Percentiles rank a stretch among this genome's conserved stretches.
Evolutionary conservation across 345 rosid genomes (phyloP).

Genomic region (Brassica nigra): DNA sequence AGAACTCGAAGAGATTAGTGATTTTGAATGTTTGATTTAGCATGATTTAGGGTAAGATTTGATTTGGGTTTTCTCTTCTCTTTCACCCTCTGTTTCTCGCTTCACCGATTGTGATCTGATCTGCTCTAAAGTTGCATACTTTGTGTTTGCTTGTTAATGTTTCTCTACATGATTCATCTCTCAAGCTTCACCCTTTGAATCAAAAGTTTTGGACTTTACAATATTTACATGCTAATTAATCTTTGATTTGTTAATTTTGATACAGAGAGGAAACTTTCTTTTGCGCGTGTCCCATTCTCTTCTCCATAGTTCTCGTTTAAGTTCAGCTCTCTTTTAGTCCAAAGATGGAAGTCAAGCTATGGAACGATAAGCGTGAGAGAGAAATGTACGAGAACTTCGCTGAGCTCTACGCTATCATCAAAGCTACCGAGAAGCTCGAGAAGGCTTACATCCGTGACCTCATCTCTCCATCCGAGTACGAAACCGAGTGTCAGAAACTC

Average conservation of each 20-base stretch:
- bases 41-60: slow-evolving; percentile 41
- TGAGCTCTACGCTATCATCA: slow-evolving; percentile 91
- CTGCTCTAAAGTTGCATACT: neutral
- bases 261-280: slow-evolving; percentile 49
- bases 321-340: neutral
- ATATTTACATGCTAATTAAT: neutral
- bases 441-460: slow-evolving; percentile 88
- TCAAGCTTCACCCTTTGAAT: slow-evolving; percentile 12
- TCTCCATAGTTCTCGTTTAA: slow-evolving; percentile 58
- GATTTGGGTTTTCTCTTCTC: slow-evolving; percentile 7
- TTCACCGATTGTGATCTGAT: slow-evolving; percentile 3
- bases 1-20: neutral
- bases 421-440: slow-evolving; percentile 96
- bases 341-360: slow-evolving; percentile 91
- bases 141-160: neutral
- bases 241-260: no score
- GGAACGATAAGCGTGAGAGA: slow-evolving; percentile 96
- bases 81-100: neutral
- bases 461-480: slow-evolving; percentile 72
- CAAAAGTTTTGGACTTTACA: neutral
- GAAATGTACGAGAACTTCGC: slow-evolving; percentile 97
- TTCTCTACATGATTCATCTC: neutral
- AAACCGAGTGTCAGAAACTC: slow-evolving; percentile 84
- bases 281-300: slow-evolving; percentile 99
- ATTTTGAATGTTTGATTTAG: slow-evolving; percentile 6